Percentiles rank a stretch among this genome's conserved stretches.
These are phyloP conservation scores for Fraxinus quadrangulata DNA, from an alignment of 257 asterid genomes.

Conservation along the genomic window DNA sequence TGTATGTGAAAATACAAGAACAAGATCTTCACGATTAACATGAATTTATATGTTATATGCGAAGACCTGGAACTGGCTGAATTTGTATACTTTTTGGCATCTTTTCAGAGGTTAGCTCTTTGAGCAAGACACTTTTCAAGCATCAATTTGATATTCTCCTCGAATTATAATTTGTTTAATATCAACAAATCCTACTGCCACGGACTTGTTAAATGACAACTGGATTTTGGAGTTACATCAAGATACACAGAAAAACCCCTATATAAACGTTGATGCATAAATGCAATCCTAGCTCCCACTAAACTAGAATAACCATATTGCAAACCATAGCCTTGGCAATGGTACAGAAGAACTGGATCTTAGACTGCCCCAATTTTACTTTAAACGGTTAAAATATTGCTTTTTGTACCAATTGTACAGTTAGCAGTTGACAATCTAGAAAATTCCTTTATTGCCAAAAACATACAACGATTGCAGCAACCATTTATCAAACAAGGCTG, in stretches of 20 bases:
- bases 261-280: not conserved
- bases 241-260: not conserved
- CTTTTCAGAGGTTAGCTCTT: not conserved
- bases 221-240: slow-evolving; percentile 9
- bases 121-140: not conserved
- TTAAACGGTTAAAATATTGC: not conserved
- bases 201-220: not conserved
- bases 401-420: not conserved
- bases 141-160: slow-evolving; percentile 1
- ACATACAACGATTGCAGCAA: not conserved
- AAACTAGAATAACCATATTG: not conserved
- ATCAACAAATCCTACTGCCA: not conserved
- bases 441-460: not conserved
- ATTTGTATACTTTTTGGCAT: not conserved
- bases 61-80: not conserved
- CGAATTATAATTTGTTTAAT: not conserved
- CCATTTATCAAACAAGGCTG: not conserved
- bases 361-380: not conserved
- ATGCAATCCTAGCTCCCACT: not conserved
- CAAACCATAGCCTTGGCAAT: not conserved
- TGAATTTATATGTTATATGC: not conserved
- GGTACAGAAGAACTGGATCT: not conserved
- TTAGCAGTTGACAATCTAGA: not conserved
- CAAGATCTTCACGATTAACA: not conserved
- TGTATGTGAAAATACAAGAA: not conserved